Conservation (phyloP, 2,329 filamentous ascomycete genomes). For the Cordyceps sp. region DNA sequence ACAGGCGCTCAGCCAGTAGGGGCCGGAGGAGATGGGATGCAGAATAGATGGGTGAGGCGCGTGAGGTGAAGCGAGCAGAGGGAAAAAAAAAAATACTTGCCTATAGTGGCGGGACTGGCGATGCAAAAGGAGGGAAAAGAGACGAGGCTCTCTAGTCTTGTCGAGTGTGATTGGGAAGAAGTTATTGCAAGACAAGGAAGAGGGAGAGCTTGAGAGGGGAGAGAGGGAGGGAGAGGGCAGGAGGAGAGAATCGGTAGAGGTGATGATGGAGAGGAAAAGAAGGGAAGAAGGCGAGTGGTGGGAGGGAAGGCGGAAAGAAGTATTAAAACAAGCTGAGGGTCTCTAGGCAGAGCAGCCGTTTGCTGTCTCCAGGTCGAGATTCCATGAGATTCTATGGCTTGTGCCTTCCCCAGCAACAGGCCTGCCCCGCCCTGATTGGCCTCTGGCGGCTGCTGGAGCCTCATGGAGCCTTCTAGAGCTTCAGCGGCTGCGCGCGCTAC, state of each 20-base stretch:
- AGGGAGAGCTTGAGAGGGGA: too few species aligned
- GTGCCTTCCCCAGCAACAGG: constrained; percentile 10
- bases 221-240: neutral
- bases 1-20: too few species aligned
- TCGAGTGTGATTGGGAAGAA: too few species aligned
- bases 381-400: constrained; percentile 29
- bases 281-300: constrained; percentile 1
- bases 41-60: too few species aligned
- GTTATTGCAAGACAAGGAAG: too few species aligned
- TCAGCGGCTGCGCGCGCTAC: neutral
- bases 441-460: constrained; percentile 3
- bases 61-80: too few species aligned
- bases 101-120: constrained; percentile 7
- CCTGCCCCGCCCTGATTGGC: constrained; percentile 10
- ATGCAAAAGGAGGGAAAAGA: constrained; percentile 8
- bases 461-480: constrained; percentile 11
- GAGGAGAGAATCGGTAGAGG: neutral
- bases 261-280: neutral
- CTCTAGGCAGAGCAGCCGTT: constrained; percentile 3
- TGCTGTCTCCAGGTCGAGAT: constrained; percentile 18
- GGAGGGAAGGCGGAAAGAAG: neutral
- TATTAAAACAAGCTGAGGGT: constrained; percentile 1
- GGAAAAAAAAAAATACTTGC: too few species aligned
- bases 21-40: too few species aligned
- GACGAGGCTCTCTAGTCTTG: constrained; percentile 3